Evolutionary conservation across 768 basidiomycete genomes (phyloP).

Genomic region (Tylopilus sp.): DNA sequence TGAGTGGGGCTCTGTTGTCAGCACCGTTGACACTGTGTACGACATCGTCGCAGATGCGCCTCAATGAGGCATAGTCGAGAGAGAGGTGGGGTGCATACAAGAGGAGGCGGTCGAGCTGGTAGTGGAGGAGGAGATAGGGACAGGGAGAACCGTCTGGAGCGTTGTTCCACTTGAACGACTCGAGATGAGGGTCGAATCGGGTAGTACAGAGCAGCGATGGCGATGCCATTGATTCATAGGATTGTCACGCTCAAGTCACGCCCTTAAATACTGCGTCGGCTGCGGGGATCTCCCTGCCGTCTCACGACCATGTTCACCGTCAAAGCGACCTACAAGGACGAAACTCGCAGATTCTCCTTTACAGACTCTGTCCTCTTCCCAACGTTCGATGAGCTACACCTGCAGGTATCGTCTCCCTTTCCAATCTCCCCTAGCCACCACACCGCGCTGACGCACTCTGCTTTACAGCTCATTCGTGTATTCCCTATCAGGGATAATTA

Average conservation of each 20-base stretch:
- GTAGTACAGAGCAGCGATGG: conserved; percentile 47
- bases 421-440: neutral
- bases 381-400: conserved; percentile 54
- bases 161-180: conserved; percentile 53
- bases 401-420: conserved; percentile 47
- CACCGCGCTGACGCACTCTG: conserved; percentile 20
- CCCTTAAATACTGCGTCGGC: conserved; percentile 4
- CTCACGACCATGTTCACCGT: conserved; percentile 62
- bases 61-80: conserved; percentile 45
- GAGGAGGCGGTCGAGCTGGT: conserved; percentile 59
- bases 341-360: conserved; percentile 68
- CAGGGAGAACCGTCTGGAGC: conserved; percentile 47
- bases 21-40: conserved; percentile 25
- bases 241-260: conserved; percentile 22
- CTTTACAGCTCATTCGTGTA: conserved; percentile 65
- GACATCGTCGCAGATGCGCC: conserved; percentile 42
- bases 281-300: conserved; percentile 13
- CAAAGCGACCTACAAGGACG: conserved; percentile 70
- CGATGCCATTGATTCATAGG: neutral
- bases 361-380: conserved; percentile 52
- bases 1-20: conserved; percentile 15
- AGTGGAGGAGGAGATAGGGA: conserved; percentile 56
- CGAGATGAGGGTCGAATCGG: conserved; percentile 54
- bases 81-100: conserved; percentile 47
- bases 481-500: conserved; percentile 61